These are phyloP conservation scores for Helianthus annuus DNA, from an alignment of 129 eudicot genomes.

Conservation along the genomic window DNA sequence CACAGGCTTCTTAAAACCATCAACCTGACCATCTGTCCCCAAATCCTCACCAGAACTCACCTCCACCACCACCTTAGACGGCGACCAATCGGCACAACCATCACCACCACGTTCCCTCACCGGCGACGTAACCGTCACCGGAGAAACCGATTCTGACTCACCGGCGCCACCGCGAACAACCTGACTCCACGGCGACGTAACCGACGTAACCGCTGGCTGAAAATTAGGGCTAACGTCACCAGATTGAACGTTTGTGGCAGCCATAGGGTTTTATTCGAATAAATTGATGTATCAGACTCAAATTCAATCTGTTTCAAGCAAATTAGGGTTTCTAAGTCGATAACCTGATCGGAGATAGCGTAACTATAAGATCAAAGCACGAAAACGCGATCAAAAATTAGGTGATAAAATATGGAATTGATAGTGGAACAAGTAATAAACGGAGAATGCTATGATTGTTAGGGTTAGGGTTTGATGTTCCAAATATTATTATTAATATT, in stretches of 20 bases:
- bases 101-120: slow-evolving; percentile 24
- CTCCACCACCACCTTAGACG: slow-evolving; percentile 32
- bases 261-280: slow-evolving; percentile 34
- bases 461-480: slow-evolving; percentile 34
- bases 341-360: slow-evolving; percentile 24
- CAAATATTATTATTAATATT: slow-evolving; percentile 18
- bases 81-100: slow-evolving; percentile 28
- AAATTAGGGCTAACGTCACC: slow-evolving; percentile 33
- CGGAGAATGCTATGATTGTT: slow-evolving; percentile 27
- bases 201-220: slow-evolving; percentile 30
- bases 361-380: slow-evolving; percentile 14
- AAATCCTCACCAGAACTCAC: slow-evolving; percentile 27
- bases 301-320: not conserved
- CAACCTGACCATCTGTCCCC: slow-evolving; percentile 24
- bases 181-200: slow-evolving; percentile 54
- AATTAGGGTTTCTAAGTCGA: slow-evolving; percentile 29
- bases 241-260: slow-evolving; percentile 39
- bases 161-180: slow-evolving; percentile 49
- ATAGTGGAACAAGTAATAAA: slow-evolving; percentile 16
- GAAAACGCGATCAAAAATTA: slow-evolving; percentile 29
- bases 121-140: slow-evolving; percentile 17
- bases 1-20: slow-evolving; percentile 55
- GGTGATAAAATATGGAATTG: not conserved
- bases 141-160: slow-evolving; percentile 28
- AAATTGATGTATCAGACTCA: slow-evolving; percentile 15